These are phyloP conservation scores for Pseudozyma tsukubaensis DNA, from an alignment of 1,284 basidiomycete species.

Conservation along the genomic window DNA sequence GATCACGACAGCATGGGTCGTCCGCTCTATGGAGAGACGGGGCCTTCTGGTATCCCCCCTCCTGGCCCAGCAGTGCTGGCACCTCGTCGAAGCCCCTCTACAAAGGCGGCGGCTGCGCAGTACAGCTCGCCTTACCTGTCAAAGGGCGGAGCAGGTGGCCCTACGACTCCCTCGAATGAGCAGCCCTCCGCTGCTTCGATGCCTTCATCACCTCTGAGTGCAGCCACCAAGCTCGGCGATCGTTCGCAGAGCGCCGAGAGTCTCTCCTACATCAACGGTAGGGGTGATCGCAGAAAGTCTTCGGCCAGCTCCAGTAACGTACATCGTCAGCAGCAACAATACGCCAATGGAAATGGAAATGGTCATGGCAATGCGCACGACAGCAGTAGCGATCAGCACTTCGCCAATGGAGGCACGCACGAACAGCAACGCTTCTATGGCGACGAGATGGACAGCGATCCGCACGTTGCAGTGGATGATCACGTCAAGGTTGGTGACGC, in stretches of 20 bases:
- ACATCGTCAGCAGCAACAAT: conserved; percentile 10
- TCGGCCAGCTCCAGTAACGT: conserved; percentile 15
- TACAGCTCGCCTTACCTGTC: conserved; percentile 46
- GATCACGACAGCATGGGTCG: conserved; percentile 42
- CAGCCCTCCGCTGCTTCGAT: conserved; percentile 22
- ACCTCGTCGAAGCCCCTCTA: conserved; percentile 33
- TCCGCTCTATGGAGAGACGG: conserved; percentile 39
- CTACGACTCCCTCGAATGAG: conserved; percentile 25
- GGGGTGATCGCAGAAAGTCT: conserved; percentile 31
- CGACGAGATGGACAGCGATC: conserved; percentile 28
- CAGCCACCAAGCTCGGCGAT: conserved; percentile 34
- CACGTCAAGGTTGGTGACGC: conserved; percentile 57
- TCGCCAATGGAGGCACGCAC: background rate
- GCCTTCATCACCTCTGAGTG: conserved; percentile 38
- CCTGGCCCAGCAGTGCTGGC: conserved; percentile 47
- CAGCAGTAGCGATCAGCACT: conserved; percentile 16
- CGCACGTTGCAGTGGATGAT: conserved; percentile 39
- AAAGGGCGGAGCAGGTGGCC: conserved; percentile 6
- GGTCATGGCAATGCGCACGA: conserved; percentile 20
- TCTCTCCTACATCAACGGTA: conserved; percentile 42
- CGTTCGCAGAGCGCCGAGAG: conserved; percentile 59
- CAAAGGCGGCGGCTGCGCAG: conserved; percentile 39
- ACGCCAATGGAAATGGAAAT: conserved; percentile 18
- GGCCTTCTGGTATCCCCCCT: conserved; percentile 44
- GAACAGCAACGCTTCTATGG: conserved; percentile 36